Evolutionary conservation across 495 filamentous ascomycete species (phyloP).

Genomic region (Penicillium angulare): DNA sequence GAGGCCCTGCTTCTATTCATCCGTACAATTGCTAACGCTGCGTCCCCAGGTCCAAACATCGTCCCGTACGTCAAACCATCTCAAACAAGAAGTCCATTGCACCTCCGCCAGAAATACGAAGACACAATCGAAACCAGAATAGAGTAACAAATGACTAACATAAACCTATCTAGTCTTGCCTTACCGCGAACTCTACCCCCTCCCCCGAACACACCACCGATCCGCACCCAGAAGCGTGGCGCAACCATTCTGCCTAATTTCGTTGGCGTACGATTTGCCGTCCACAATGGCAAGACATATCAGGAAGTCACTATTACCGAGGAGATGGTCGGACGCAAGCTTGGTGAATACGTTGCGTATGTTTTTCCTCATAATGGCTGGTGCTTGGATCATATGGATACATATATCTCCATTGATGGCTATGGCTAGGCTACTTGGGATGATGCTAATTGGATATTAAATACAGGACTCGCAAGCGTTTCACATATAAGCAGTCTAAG

Average conservation of each 20-base stretch:
- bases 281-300: constrained; percentile 95
- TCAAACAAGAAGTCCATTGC: neutral
- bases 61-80: constrained; percentile 46
- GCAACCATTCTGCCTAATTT: constrained; percentile 97
- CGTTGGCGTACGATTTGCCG: constrained; percentile 87
- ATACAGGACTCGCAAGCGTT: constrained; percentile 79
- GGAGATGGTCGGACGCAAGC: constrained; percentile 97
- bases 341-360: constrained; percentile 92
- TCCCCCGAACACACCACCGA: constrained; percentile 64
- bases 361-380: constrained; percentile 32
- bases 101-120: neutral
- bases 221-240: constrained; percentile 82
- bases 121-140: neutral
- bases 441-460: neutral
- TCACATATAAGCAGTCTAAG: constrained; percentile 76
- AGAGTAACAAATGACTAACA: no score
- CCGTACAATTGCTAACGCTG: constrained; percentile 18
- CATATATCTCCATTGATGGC: no score
- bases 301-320: constrained; percentile 85
- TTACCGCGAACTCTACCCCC: constrained; percentile 45
- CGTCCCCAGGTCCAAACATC: no score
- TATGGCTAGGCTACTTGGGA: neutral
- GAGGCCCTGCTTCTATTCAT: neutral
- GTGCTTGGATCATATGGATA: neutral
- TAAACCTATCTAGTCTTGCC: constrained; percentile 33